Percentiles rank a stretch among this genome's conserved stretches.
Evolutionary conservation across 108 stramenopile genomes (phyloP).

Genomic region (Skeletonema tropicum): DNA sequence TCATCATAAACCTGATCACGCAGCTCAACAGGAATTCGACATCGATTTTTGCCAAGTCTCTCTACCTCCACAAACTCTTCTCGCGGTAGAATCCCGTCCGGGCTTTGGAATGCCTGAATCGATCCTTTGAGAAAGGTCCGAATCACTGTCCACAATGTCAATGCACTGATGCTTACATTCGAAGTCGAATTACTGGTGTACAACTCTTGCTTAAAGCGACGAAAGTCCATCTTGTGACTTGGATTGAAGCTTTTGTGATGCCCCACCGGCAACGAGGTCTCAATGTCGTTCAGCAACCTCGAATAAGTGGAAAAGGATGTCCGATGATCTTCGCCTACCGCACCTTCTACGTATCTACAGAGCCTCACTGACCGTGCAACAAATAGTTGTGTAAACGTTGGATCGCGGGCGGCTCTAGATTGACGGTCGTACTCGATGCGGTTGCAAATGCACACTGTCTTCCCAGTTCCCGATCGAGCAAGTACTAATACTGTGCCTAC

Average conservation of each 20-base stretch:
- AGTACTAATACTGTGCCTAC: constrained; percentile 56
- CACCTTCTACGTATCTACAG: constrained; percentile 44
- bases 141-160: constrained; percentile 56
- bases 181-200: not conserved
- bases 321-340: constrained; percentile 15
- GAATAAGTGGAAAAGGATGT: not conserved
- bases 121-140: constrained; percentile 58
- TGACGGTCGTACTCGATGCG: constrained; percentile 53
- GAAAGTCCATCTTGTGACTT: constrained; percentile 1
- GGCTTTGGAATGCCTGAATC: constrained; percentile 36
- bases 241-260: not conserved
- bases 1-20: constrained; percentile 37
- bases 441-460: constrained; percentile 56
- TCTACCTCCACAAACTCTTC: constrained; percentile 30
- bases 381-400: constrained; percentile 48
- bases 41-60: constrained; percentile 46
- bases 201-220: not conserved
- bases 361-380: constrained; percentile 49
- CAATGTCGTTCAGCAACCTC: not conserved
- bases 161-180: constrained; percentile 27
- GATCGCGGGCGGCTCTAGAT: not conserved
- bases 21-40: constrained; percentile 41
- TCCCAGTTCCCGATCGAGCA: constrained; percentile 59
- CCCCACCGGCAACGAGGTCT: not conserved
- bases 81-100: constrained; percentile 10